Evolutionary conservation across 345 rosid species (phyloP), one percentile per base, ranked within the genome.

Genomic region (Dipteronia sinensis): DNA sequence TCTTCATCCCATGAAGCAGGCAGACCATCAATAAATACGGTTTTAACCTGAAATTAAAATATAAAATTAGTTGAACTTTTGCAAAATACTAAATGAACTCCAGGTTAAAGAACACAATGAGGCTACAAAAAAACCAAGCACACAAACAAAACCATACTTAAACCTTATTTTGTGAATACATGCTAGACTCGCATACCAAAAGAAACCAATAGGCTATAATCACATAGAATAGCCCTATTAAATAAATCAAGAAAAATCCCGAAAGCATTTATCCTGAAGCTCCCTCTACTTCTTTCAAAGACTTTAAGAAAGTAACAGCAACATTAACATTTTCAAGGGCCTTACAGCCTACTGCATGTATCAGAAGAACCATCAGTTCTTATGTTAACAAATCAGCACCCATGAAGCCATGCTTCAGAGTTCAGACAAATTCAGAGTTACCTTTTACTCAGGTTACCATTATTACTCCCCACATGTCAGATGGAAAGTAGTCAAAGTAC

Each of bases 1-100:
- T 96, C 97, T 82, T 96, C 99, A 80, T 90, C 97, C 99, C 99
- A 96, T 64, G 98, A 85, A 20, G 98, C 89, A 79, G 94, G 89
- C 38, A 96, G 85, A 25, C 99, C 95, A 83, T 96, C 98, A 77
- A 96, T 81, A 83, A 96, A 96, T 67, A 96, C 90, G 65, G 99
- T 96, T 80, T 82, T 92, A 77, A 96, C 99, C 98, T 96, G 87
- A 83, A 83, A 44, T 73, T 65, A 72, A 66, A 68, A 59, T 56
- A 68, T 55, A 42, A 38, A 68, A 67, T 83, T 70, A 73, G 71
- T 40, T 10, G 27, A 76, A 47, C 62, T 65, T 16, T 58, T 40
- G 55, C 1, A 19, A 23, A 11, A 51, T 7, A 27, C 13, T 56
- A 19, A 12, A 22, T 17, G 6, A 19, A 5, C 23, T 27, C 62